Evolutionary conservation across 371 early-diverging fungal genomes (phyloP).

Genomic region (Mucor saturninus): DNA sequence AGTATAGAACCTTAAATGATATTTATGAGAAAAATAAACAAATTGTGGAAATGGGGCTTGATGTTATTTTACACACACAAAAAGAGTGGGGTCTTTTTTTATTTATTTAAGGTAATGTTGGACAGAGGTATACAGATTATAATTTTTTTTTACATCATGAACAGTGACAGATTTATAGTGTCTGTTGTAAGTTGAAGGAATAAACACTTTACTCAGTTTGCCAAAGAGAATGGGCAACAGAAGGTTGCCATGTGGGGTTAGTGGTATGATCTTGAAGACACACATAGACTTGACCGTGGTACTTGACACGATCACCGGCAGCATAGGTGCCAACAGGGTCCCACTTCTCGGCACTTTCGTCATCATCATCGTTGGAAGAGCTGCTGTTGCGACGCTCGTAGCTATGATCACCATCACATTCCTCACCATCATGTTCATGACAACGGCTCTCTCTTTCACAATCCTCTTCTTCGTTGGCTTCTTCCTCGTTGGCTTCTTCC

Average conservation of each 20-base stretch:
- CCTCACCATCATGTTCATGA: conserved; percentile 15
- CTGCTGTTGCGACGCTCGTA: conserved; percentile 14
- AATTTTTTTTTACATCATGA: conserved; percentile 1
- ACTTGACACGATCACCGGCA: conserved; percentile 61
- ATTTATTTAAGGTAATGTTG: neutral
- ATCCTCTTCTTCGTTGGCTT: conserved; percentile 19
- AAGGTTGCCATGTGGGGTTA: conserved; percentile 64
- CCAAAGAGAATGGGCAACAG: conserved; percentile 62
- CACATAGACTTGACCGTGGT: conserved; percentile 54
- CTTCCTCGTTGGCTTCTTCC: conserved; percentile 11
- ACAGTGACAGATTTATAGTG: neutral
- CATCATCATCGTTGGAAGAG: conserved; percentile 15
- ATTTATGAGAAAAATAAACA: neutral
- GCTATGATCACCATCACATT: conserved; percentile 16
- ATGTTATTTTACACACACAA: conserved; percentile 1
- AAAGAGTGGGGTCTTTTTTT: neutral
- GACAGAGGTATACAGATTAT: neutral
- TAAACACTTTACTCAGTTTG: conserved; percentile 42
- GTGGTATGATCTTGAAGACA: conserved; percentile 62
- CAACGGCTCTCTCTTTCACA: conserved; percentile 10
- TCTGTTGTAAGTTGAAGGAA: neutral
- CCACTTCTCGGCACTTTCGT: conserved; percentile 44
- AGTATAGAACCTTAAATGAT: neutral
- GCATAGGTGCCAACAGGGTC: conserved; percentile 60
- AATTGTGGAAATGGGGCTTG: no score